Conservation (phyloP, 2,329 filamentous ascomycete genomes). For the Verticillium tricorpus region DNA sequence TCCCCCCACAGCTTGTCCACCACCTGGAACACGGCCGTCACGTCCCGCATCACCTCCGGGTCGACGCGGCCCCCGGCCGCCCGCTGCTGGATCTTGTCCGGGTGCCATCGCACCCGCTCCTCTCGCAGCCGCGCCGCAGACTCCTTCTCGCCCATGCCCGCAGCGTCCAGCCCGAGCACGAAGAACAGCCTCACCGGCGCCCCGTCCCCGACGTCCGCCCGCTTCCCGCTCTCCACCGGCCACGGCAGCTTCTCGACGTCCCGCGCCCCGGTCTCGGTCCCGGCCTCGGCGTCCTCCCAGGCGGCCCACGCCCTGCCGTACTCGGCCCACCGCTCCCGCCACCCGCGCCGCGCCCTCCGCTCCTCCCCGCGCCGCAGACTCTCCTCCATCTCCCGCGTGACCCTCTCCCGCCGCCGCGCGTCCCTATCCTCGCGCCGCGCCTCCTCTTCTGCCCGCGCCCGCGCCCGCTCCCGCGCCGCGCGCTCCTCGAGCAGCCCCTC, state of each 20-base stretch:
- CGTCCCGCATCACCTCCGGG: conserved; percentile 65
- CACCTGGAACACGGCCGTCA: conserved; percentile 89
- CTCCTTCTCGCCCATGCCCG: conserved; percentile 38
- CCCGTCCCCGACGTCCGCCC: conserved; percentile 51
- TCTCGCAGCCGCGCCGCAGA: conserved; percentile 60
- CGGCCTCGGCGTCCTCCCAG: conserved; percentile 38
- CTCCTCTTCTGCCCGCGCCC: conserved; percentile 45
- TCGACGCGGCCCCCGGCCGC: conserved; percentile 67
- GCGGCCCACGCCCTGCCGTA: conserved; percentile 62
- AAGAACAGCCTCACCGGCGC: conserved; percentile 65
- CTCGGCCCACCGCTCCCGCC: conserved; percentile 56
- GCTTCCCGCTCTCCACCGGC: conserved; percentile 63
- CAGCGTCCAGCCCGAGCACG: conserved; percentile 35
- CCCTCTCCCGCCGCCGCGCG: conserved; percentile 31
- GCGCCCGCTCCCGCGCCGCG: conserved; percentile 53
- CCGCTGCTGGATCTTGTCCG: conserved; percentile 92
- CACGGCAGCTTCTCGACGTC: conserved; percentile 51
- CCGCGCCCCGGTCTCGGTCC: conserved; percentile 30
- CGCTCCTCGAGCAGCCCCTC: conserved; percentile 77
- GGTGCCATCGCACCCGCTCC: conserved; percentile 92
- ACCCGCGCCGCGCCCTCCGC: conserved; percentile 49
- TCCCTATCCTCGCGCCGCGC: conserved; percentile 35
- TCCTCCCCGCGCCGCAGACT: conserved; percentile 64
- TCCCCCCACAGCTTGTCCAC: conserved; percentile 79
- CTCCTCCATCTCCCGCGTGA: conserved; percentile 63